A percentile compares a stretch with the other conserved stretches of the same genome.
phyloP scores from a whole-genome alignment of 768 basidiomycete genomes.

The Aureoboletus auriporus region DNA sequence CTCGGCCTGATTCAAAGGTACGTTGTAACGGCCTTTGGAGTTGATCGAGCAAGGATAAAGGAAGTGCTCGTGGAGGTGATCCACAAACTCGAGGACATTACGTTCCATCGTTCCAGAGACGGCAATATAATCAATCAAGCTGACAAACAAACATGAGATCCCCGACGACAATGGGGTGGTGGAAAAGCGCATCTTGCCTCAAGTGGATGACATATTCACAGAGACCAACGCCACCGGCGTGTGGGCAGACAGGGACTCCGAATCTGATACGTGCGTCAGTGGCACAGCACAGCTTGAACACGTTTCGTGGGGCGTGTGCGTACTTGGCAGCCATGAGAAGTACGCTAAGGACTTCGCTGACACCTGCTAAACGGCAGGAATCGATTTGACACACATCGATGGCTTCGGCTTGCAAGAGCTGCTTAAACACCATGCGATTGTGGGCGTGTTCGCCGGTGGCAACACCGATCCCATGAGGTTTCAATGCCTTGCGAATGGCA shows the following conservation, averaged over 20 bases:
- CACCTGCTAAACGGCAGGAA: slow-evolving; percentile 89
- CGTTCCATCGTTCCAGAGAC: slow-evolving; percentile 91
- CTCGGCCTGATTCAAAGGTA: slow-evolving; percentile 68
- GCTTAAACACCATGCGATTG: slow-evolving; percentile 96
- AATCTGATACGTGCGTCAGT: slow-evolving; percentile 46
- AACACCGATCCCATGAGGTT: slow-evolving; percentile 83
- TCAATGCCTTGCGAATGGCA: slow-evolving; percentile 76
- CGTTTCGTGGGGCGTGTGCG: slow-evolving; percentile 15
- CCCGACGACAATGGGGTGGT: neutral
- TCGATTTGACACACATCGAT: slow-evolving; percentile 97
- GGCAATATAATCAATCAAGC: slow-evolving; percentile 90
- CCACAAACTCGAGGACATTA: slow-evolving; percentile 88
- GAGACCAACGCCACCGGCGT: slow-evolving; percentile 92
- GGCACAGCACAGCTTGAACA: neutral
- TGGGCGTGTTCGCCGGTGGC: slow-evolving; percentile 97
- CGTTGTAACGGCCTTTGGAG: slow-evolving; percentile 78
- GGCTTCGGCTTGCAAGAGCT: slow-evolving; percentile 86
- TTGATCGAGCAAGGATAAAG: slow-evolving; percentile 87
- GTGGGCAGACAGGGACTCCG: slow-evolving; percentile 89
- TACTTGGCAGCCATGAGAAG: slow-evolving; percentile 91
- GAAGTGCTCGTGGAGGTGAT: slow-evolving; percentile 95
- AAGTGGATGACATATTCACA: slow-evolving; percentile 92
- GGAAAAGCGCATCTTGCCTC: slow-evolving; percentile 39
- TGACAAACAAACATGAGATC: slow-evolving; percentile 23
- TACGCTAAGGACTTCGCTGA: slow-evolving; percentile 91